Conservation (phyloP, 805 yeast species). For the Clavispora santaluciae region DNA sequence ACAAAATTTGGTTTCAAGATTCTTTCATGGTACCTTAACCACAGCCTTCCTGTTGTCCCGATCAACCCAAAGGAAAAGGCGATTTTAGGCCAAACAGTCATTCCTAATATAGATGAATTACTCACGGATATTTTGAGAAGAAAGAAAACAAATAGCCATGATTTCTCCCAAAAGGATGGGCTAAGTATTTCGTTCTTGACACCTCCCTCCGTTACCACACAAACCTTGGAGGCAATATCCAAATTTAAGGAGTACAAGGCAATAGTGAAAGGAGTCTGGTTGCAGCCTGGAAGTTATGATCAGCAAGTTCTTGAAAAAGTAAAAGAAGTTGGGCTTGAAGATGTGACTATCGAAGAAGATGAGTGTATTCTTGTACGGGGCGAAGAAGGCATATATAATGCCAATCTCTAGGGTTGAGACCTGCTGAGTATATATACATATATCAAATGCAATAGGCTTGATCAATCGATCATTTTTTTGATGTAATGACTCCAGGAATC, state of each 20-base stretch:
- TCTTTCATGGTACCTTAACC: constrained; percentile 59
- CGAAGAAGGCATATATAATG: constrained; percentile 41
- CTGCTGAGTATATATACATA: not conserved
- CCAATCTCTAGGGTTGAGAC: constrained; percentile 28
- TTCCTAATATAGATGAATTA: constrained; percentile 25
- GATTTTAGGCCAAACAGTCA: constrained; percentile 43
- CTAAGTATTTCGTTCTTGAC: constrained; percentile 66
- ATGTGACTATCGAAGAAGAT: constrained; percentile 41
- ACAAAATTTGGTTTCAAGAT: constrained; percentile 68
- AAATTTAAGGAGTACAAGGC: constrained; percentile 36
- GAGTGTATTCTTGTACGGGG: constrained; percentile 74
- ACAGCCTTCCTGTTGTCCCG: constrained; percentile 56
- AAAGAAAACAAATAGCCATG: constrained; percentile 21
- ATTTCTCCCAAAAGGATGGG: constrained; percentile 34
- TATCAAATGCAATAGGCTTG: not conserved
- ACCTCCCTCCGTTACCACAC: constrained; percentile 57
- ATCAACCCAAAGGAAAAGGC: constrained; percentile 53
- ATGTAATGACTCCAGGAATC: constrained; percentile 38
- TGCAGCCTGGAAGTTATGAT: constrained; percentile 79
- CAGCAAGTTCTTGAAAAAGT: constrained; percentile 42
- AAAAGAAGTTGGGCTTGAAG: constrained; percentile 28
- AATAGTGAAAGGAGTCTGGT: constrained; percentile 61
- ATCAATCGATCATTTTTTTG: constrained; percentile 18
- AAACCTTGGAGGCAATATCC: constrained; percentile 32
- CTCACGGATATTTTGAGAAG: constrained; percentile 17